Base-by-base conservation (phyloP, 805 yeast genomes). In the Blastobotrys chiropterorum region DNA sequence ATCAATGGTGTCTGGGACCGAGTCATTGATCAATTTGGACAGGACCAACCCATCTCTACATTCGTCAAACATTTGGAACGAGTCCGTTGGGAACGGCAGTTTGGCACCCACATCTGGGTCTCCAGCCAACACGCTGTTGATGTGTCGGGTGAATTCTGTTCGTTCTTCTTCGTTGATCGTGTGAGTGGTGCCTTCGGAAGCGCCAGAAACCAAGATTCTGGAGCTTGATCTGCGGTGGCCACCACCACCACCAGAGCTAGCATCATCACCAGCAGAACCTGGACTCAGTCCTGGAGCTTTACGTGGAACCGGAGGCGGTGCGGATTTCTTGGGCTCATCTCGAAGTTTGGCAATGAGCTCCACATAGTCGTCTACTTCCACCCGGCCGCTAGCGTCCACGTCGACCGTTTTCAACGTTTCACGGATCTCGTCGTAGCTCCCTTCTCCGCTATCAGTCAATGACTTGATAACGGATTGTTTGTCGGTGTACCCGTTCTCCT, bases 1-100 rank as follows among this genome's bases (percentile, higher is more conserved):
- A 73, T 94, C 99, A 62, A 94, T 94, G 8, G 99, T 94, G 71
- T 94, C 97, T 6, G 98, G 97, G 34, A 94, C 99, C 31, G 97
- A 89, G 71, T 94, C 99, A 68, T 94, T 94, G 68, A 94, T 90
- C 66, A 94, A 82, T 69, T 89, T 87, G 17, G 98, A 90, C 53
- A 94, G 75, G 22, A 94, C 90, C 62, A 94, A 75, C 59, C 99
- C 98, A 69, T 94, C 99, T 59, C 89, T 81, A 72, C 96, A 89
- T 71, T 94, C 98, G 69, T 94, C 99, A 65, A 94, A 94, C 53
- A 94, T 77, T 73, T 94, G 98, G 75, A 94, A 94, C 49, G 89
- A 84, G 56, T 94, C 96, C 7, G 95, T 82, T 59, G 96, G 95
- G 63, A 94, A 83, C 14, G 99, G 99, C 57, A 94, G 72, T 59